Evolutionary conservation across 129 eudicot species (phyloP).

Genomic region (Dittrichia graveolens): DNA sequence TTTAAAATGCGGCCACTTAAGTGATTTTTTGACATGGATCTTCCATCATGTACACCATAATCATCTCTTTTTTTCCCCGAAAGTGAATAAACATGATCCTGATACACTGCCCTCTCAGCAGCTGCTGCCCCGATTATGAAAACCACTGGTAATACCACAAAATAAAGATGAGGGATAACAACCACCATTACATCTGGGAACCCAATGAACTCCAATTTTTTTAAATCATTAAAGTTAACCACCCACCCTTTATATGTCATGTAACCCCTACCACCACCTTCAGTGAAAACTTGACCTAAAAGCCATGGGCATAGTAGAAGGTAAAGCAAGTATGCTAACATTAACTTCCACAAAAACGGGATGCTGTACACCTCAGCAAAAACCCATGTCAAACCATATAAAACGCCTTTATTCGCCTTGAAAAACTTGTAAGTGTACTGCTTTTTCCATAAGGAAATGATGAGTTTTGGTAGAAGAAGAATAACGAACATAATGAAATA

Average conservation of each 20-base stretch:
- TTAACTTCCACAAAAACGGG: slow-evolving; percentile 51
- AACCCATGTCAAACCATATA: slow-evolving; percentile 57
- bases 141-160: slow-evolving; percentile 72
- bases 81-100: slow-evolving; percentile 47
- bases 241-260: slow-evolving; percentile 99
- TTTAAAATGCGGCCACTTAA: slow-evolving; percentile 17
- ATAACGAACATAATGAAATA: slow-evolving; percentile 40
- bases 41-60: slow-evolving; percentile 3
- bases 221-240: slow-evolving; percentile 33
- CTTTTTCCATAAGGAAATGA: slow-evolving; percentile 39
- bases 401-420: slow-evolving; percentile 46
- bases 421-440: slow-evolving; percentile 49
- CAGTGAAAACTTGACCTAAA: slow-evolving; percentile 64
- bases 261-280: slow-evolving; percentile 62
- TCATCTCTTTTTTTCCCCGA: slow-evolving; percentile 82
- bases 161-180: slow-evolving; percentile 76
- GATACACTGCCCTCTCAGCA: slow-evolving; percentile 69
- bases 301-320: slow-evolving; percentile 89
- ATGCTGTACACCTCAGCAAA: slow-evolving; percentile 50
- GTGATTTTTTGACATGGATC: slow-evolving; percentile 17
- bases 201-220: slow-evolving; percentile 55
- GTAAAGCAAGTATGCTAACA: slow-evolving; percentile 63
- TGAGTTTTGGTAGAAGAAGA: slow-evolving; percentile 61
- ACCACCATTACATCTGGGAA: slow-evolving; percentile 89
- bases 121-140: slow-evolving; percentile 49